Evolutionary conservation across 306 rosid genomes (phyloP).

Genomic region (Cucumis melo): DNA sequence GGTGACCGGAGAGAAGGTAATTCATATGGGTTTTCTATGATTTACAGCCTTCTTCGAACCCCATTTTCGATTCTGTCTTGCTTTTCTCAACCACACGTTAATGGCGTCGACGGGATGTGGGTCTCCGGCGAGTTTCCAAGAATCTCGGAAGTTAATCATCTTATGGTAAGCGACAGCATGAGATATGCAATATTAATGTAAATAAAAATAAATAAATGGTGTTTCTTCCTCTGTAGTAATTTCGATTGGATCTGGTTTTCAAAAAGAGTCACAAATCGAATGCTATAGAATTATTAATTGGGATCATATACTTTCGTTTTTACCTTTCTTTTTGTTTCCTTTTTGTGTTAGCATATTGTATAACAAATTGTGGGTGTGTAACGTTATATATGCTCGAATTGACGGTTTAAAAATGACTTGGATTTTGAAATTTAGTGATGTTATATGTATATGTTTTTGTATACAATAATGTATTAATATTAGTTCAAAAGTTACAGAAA

Average conservation of each 20-base stretch:
- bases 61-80: conserved; percentile 66
- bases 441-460: background rate
- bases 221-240: background rate
- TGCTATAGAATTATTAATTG: background rate
- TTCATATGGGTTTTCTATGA: conserved; percentile 39
- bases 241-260: conserved; percentile 3
- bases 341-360: background rate
- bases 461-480: background rate
- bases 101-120: conserved; percentile 72
- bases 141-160: conserved; percentile 76
- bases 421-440: background rate
- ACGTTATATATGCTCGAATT: background rate
- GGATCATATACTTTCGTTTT: background rate
- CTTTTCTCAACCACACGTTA: conserved; percentile 58
- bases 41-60: conserved; percentile 35
- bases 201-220: conserved; percentile 26
- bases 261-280: background rate
- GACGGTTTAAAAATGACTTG: background rate
- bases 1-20: conserved; percentile 10
- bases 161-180: conserved; percentile 98
- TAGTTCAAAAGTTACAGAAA: background rate
- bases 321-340: background rate
- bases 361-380: too few species aligned
- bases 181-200: conserved; percentile 96
- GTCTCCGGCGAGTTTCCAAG: conserved; percentile 55